Conservation (phyloP, 1,139 yeast genomes). For the Pichia sp. region DNA sequence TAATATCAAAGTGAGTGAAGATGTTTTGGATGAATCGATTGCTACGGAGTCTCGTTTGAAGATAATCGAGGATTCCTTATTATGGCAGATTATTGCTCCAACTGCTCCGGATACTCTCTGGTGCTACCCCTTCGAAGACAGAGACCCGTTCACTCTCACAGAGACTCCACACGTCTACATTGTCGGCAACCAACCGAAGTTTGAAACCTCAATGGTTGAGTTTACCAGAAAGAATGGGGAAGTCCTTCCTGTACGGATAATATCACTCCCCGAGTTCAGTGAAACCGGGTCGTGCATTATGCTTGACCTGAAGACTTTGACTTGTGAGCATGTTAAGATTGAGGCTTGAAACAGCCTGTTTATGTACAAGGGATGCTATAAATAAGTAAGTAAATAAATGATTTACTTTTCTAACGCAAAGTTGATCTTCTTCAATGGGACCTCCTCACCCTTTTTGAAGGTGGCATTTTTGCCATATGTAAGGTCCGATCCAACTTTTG, state of each 20-base stretch:
- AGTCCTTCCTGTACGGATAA: slow-evolving; percentile 36
- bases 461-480: slow-evolving; percentile 38
- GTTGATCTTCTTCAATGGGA: slow-evolving; percentile 30
- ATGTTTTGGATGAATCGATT: slow-evolving; percentile 24
- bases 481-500: slow-evolving; percentile 40
- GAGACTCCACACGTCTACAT: slow-evolving; percentile 83
- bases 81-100: slow-evolving; percentile 87
- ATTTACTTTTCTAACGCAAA: too few species aligned
- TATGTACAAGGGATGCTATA: slow-evolving; percentile 4
- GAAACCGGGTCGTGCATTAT: slow-evolving; percentile 62
- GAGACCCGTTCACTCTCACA: slow-evolving; percentile 73
- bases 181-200: slow-evolving; percentile 74
- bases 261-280: slow-evolving; percentile 68
- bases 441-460: slow-evolving; percentile 26
- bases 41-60: slow-evolving; percentile 33
- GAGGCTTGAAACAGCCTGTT: too few species aligned
- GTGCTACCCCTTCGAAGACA: slow-evolving; percentile 76
- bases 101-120: slow-evolving; percentile 95
- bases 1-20: slow-evolving; percentile 21
- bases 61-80: slow-evolving; percentile 60
- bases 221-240: slow-evolving; percentile 30
- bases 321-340: slow-evolving; percentile 31
- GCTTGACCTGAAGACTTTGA: slow-evolving; percentile 52
- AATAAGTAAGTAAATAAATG: too few species aligned
- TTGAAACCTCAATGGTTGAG: slow-evolving; percentile 32